Base-by-base conservation (phyloP, 1,284 basidiomycete genomes). In the Fomitopsis schrenkii region DNA sequence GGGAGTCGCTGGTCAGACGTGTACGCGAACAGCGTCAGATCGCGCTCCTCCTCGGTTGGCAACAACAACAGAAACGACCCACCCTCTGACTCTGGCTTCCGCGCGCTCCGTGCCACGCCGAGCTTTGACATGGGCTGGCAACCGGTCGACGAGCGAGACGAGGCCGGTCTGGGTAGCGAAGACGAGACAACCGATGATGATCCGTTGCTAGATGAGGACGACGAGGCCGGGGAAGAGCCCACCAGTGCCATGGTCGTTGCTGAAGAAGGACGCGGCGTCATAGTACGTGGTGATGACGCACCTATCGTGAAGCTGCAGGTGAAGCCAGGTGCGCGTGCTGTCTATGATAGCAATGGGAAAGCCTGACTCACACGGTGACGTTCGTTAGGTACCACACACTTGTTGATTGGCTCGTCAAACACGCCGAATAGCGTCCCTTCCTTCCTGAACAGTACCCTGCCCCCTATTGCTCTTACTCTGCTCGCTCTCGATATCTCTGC, bases 401-500 rank as follows among this genome's bases (percentile, higher is more conserved):
- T 97, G 56, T 81, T 97, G 52, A 84, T 97, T 57, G 85, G 90
- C 19, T 86, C 87, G 17, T 91, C 89, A 6, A 82, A 79, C 48
- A 90, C 91, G 1, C 90, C 93, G 15, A 89, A 90, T 64, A 82
- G 85, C 44, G 83, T 97, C 56, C 87, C 92, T 17, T 68, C 82
- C 8, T 91, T 95, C 70, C 82, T 97, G 52, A 82, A 87, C 28
- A 78, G 73, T 55, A 79, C 81, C 5, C 76, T 97, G 14, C 90
- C 91, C 35, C 83, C 84, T 61, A 91, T 95, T 61, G 81, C 83
- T 57, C 79, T 82, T 46, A 90, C 91, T 28, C 83, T 97, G 44
- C 85, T 97, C 63, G 94, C 93, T 8, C 83, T 97, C 48, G 95
- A 98, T 74, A 90, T 98, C 52, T 95, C 94, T 30, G 83, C 87